Conservation (phyloP, 208 protist genomes). For the Trypanosoma lewisi region DNA sequence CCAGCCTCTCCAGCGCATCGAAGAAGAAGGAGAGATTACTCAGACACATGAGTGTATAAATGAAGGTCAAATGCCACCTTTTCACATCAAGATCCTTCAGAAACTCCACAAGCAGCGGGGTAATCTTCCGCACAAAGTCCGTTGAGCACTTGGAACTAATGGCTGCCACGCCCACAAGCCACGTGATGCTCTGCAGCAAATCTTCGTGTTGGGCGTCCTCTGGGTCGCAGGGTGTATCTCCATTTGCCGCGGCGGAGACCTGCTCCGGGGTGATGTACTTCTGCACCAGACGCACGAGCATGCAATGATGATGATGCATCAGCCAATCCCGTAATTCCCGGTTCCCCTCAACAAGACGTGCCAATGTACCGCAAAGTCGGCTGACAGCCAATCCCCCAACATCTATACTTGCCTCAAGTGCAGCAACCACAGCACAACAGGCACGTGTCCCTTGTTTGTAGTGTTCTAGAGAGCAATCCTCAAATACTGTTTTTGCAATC, state of each 20-base stretch:
- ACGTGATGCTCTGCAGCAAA: constrained; percentile 58
- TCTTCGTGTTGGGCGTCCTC: constrained; percentile 22
- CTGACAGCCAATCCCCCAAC: constrained; percentile 20
- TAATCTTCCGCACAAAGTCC: constrained; percentile 39
- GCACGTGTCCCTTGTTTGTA: constrained; percentile 32
- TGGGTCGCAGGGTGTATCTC: neutral
- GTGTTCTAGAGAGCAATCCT: constrained; percentile 37
- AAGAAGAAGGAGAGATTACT: constrained; percentile 86
- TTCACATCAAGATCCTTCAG: constrained; percentile 41
- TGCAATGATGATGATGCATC: constrained; percentile 22
- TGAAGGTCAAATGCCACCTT: constrained; percentile 36
- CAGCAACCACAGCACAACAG: constrained; percentile 31
- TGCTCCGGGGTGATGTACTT: constrained; percentile 9
- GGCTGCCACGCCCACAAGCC: constrained; percentile 66
- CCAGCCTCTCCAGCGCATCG: constrained; percentile 37
- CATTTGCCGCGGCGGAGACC: neutral
- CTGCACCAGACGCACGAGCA: constrained; percentile 14
- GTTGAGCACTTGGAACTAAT: constrained; percentile 50
- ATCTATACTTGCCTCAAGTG: constrained; percentile 30
- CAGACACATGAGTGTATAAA: constrained; percentile 79
- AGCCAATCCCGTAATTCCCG: constrained; percentile 29
- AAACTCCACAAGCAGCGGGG: constrained; percentile 39
- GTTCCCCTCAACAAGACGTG: constrained; percentile 30
- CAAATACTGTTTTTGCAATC: constrained; percentile 69
- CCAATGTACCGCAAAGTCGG: constrained; percentile 24